A percentile compares a stretch with the other conserved stretches of the same genome.
These are phyloP conservation scores for Diaporthe capsici DNA, from an alignment of 2,329 filamentous ascomycete species.

Conservation along the genomic window DNA sequence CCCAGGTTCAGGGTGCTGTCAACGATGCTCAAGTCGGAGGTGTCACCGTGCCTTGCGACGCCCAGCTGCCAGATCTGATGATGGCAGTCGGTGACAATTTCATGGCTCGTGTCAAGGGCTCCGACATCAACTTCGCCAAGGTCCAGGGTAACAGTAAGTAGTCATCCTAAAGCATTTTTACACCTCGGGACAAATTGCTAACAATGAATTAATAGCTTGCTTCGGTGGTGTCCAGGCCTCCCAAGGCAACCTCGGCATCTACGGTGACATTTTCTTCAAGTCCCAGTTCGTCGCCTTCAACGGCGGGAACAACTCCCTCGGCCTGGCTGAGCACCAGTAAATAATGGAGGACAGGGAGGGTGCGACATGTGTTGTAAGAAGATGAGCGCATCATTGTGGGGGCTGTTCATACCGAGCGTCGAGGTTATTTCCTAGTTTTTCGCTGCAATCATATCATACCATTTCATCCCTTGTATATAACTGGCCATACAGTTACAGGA, in stretches of 20 bases:
- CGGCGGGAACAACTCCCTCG: constrained; percentile 67
- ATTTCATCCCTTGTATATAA: constrained; percentile 29
- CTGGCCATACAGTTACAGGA: constrained; percentile 25
- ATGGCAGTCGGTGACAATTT: constrained; percentile 70
- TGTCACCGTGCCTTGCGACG: constrained; percentile 62
- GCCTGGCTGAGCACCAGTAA: constrained; percentile 59
- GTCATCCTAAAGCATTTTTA: not conserved
- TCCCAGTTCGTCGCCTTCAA: constrained; percentile 72
- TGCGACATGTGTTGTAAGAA: not conserved
- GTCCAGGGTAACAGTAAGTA: constrained; percentile 65
- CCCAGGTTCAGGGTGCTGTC: constrained; percentile 58
- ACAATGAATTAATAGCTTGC: constrained; percentile 60
- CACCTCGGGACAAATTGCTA: constrained; percentile 22
- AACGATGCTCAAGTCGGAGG: constrained; percentile 58
- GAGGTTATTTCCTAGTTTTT: constrained; percentile 9
- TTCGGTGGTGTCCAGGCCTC: constrained; percentile 78
- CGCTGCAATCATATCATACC: constrained; percentile 8
- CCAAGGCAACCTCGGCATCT: constrained; percentile 70
- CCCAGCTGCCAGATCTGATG: constrained; percentile 62
- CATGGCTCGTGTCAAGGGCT: constrained; percentile 69
- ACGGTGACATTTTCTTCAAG: constrained; percentile 74
- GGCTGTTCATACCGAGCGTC: not conserved
- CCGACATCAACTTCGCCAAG: constrained; percentile 66
- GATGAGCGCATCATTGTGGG: not conserved
- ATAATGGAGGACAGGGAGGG: no score